phyloP scores from a whole-genome alignment of 495 filamentous ascomycete genomes.

The Penicillium roqueforti region DNA sequence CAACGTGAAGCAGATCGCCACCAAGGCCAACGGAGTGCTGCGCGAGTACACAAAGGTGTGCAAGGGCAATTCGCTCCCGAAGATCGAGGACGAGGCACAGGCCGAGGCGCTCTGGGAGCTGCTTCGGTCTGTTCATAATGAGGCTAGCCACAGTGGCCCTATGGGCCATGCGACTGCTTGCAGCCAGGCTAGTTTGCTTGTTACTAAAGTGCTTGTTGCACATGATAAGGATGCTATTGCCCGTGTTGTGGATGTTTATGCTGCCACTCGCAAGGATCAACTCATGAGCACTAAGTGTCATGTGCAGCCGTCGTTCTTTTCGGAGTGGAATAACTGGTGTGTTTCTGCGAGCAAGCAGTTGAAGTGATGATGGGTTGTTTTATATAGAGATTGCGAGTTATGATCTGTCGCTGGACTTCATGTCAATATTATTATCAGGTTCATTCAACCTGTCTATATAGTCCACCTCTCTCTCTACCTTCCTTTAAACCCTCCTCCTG shows the following conservation, averaged over 20 bases:
- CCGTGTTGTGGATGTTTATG: constrained; percentile 54
- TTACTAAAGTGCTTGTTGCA: constrained; percentile 57
- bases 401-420: neutral
- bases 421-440: constrained; percentile 4
- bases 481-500: no score
- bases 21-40: constrained; percentile 66
- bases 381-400: constrained; percentile 2
- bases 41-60: constrained; percentile 64
- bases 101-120: constrained; percentile 51
- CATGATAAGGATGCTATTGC: constrained; percentile 46
- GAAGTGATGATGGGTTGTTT: constrained; percentile 17
- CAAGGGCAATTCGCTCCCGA: constrained; percentile 51
- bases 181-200: constrained; percentile 59
- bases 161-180: constrained; percentile 52
- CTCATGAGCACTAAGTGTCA: constrained; percentile 51
- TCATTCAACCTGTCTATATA: neutral
- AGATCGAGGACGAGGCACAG: constrained; percentile 28
- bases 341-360: constrained; percentile 45
- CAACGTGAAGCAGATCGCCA: constrained; percentile 64
- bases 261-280: constrained; percentile 50
- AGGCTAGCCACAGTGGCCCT: constrained; percentile 62
- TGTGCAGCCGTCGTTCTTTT: constrained; percentile 60
- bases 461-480: neutral
- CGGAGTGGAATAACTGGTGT: constrained; percentile 67
- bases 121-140: constrained; percentile 63